phyloP scores from a whole-genome alignment of 2,329 filamentous ascomycete species.

The Ascochyta fabae region DNA sequence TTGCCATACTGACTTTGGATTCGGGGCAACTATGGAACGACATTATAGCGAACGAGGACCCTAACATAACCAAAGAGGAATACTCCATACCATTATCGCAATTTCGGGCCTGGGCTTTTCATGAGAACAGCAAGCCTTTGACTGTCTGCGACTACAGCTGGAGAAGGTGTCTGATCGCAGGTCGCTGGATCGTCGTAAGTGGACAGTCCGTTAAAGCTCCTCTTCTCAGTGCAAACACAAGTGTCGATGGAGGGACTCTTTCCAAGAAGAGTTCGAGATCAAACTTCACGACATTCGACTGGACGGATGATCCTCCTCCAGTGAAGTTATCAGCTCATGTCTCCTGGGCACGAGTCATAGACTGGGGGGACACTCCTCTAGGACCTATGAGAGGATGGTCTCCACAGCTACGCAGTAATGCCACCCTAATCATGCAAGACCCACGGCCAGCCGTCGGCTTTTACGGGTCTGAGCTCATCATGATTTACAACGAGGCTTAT shows the following conservation, averaged over 20 bases:
- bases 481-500: slow-evolving; percentile 50
- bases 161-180: slow-evolving; percentile 23
- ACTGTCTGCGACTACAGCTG: slow-evolving; percentile 17
- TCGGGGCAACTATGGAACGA: slow-evolving; percentile 15
- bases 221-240: background rate
- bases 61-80: background rate
- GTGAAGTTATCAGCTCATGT: slow-evolving; percentile 15
- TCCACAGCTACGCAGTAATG: slow-evolving; percentile 72
- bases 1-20: slow-evolving; percentile 24
- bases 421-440: slow-evolving; percentile 73
- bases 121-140: slow-evolving; percentile 1
- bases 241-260: background rate
- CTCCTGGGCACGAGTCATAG: slow-evolving; percentile 59
- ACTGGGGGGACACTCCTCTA: slow-evolving; percentile 74
- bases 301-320: slow-evolving; percentile 26
- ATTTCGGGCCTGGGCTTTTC: slow-evolving; percentile 29
- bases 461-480: slow-evolving; percentile 50
- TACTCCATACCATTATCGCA: background rate
- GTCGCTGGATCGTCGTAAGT: slow-evolving; percentile 33
- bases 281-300: slow-evolving; percentile 20
- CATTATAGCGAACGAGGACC: slow-evolving; percentile 9
- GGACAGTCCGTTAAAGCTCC: slow-evolving; percentile 1
- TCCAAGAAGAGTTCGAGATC: slow-evolving; percentile 6
- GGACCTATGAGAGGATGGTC: slow-evolving; percentile 76
- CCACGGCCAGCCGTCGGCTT: slow-evolving; percentile 65